phyloP scores from a whole-genome alignment of 345 rosid genomes.

The Gossypioides kirkii region DNA sequence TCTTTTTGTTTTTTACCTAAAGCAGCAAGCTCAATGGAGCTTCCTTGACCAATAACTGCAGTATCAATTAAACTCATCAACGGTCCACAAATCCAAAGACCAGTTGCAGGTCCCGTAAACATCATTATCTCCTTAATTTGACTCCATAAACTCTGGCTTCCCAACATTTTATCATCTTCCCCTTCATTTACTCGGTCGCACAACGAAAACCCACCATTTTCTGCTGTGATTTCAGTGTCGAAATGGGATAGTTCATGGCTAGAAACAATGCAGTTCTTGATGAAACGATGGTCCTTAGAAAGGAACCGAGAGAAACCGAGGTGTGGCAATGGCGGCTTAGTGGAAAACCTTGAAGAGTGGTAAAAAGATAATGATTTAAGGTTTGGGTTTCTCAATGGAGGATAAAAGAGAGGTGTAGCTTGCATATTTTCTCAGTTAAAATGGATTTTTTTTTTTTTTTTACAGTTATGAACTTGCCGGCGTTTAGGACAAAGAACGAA shows the following conservation, averaged over 20 bases:
- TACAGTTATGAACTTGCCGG: conserved; percentile 19
- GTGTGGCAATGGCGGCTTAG: conserved; percentile 10
- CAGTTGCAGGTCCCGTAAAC: conserved; percentile 89
- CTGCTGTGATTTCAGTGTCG: conserved; percentile 5
- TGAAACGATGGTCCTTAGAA: conserved; percentile 12
- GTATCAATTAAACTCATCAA: conserved; percentile 95
- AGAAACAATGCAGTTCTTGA: conserved; percentile 28
- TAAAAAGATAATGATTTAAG: conserved; percentile 17
- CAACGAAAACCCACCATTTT: conserved; percentile 18
- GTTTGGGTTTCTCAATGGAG: conserved; percentile 23
- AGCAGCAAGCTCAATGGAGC: conserved; percentile 90
- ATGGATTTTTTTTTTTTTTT: too few species aligned
- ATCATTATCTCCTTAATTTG: conserved; percentile 69
- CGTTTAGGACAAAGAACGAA: not conserved
- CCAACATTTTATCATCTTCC: conserved; percentile 25
- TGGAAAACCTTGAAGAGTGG: conserved; percentile 13
- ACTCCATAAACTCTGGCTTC: conserved; percentile 58
- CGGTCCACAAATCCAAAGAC: conserved; percentile 87
- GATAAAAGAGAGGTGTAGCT: conserved; percentile 29
- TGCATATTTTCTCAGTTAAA: conserved; percentile 26
- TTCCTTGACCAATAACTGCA: conserved; percentile 82
- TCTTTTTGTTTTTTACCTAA: conserved; percentile 36
- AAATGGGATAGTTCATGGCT: conserved; percentile 22
- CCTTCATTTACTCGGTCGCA: conserved; percentile 15
- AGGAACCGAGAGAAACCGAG: not conserved